Conservation (phyloP, 148 eudicot species). For the Chenopodium suecicum region DNA sequence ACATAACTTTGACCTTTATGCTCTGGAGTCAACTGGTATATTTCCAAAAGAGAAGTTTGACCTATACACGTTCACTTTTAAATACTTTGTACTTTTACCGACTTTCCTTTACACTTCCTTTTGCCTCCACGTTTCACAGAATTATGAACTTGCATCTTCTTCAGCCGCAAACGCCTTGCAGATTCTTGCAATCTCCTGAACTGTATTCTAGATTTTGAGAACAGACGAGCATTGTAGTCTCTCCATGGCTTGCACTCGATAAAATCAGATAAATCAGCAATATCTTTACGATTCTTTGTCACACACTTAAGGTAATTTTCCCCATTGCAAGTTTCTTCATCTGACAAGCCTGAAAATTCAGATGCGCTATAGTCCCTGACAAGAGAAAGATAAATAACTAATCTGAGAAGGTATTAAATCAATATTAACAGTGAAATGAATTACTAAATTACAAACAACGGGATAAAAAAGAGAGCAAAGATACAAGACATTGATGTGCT, state of each 20-base stretch:
- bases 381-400: neutral
- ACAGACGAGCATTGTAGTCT: slow-evolving; percentile 60
- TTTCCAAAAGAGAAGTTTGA: too few relatives aligned
- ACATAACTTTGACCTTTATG: too few relatives aligned
- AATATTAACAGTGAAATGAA: neutral
- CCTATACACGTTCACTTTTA: neutral
- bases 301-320: slow-evolving; percentile 43
- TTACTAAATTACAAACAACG: neutral
- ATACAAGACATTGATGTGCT: too few relatives aligned
- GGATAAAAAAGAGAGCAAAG: too few relatives aligned
- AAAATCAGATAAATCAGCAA: slow-evolving; percentile 62
- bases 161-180: slow-evolving; percentile 40
- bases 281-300: slow-evolving; percentile 8
- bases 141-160: slow-evolving; percentile 47
- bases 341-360: slow-evolving; percentile 35
- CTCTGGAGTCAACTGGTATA: too few relatives aligned
- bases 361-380: slow-evolving; percentile 11
- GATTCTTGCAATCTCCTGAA: slow-evolving; percentile 37
- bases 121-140: neutral
- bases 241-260: slow-evolving; percentile 60
- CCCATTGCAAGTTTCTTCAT: slow-evolving; percentile 55
- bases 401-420: neutral
- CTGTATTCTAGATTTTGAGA: slow-evolving; percentile 34
- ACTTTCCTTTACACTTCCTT: neutral
- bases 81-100: neutral